These are phyloP conservation scores for Biscutella laevigata DNA, from an alignment of 441 rosid species.

Conservation along the genomic window DNA sequence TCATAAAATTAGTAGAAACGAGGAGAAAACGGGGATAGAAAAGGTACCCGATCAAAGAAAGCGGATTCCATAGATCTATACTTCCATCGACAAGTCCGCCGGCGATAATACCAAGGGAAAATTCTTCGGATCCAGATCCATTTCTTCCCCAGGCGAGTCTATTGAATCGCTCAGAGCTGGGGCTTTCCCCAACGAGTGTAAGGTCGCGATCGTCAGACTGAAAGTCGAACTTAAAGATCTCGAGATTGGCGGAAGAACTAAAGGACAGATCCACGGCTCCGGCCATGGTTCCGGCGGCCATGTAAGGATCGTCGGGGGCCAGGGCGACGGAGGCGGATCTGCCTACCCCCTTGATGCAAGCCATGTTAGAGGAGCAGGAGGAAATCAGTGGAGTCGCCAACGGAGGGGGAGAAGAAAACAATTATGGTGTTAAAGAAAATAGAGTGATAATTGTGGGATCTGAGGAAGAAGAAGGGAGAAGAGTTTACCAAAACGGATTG, in stretches of 20 bases:
- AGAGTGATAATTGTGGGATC: no score
- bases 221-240: slow-evolving; percentile 91
- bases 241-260: slow-evolving; percentile 89
- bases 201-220: slow-evolving; percentile 84
- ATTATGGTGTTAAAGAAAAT: no score
- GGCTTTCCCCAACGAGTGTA: slow-evolving; percentile 62
- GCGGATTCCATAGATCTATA: slow-evolving; percentile 88
- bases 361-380: slow-evolving; percentile 32
- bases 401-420: no score
- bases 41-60: slow-evolving; percentile 60
- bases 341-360: slow-evolving; percentile 78
- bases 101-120: slow-evolving; percentile 74
- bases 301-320: slow-evolving; percentile 86
- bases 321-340: slow-evolving; percentile 92
- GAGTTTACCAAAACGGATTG: no score
- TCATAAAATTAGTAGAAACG: not conserved
- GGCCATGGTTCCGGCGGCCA: slow-evolving; percentile 99
- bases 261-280: slow-evolving; percentile 94
- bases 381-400: slow-evolving; percentile 6
- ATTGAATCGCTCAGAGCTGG: slow-evolving; percentile 89
- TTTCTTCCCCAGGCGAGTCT: slow-evolving; percentile 87
- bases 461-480: no score
- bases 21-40: not conserved
- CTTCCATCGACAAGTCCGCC: slow-evolving; percentile 95
- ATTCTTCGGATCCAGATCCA: slow-evolving; percentile 76